Evolutionary conservation across 768 basidiomycete genomes (phyloP).

Genomic region (Kwoniella europaea): DNA sequence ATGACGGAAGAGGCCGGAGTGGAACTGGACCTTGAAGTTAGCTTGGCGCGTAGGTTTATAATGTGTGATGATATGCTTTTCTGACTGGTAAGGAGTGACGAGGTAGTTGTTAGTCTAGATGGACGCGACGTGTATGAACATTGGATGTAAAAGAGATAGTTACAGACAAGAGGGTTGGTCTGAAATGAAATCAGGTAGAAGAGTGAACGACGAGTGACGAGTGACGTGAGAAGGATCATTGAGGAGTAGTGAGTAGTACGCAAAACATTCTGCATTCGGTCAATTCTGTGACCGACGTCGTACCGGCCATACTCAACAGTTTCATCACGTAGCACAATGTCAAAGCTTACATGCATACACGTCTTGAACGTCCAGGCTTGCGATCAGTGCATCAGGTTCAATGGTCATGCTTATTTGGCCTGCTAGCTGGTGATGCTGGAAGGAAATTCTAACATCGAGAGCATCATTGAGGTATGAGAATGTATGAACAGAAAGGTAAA

Average conservation of each 20-base stretch:
- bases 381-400: neutral
- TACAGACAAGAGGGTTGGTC: neutral
- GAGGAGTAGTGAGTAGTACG: neutral
- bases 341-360: too few species aligned
- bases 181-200: neutral
- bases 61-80: neutral
- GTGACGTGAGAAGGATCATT: neutral
- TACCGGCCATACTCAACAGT: neutral
- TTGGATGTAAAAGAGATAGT: neutral
- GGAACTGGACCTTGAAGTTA: neutral
- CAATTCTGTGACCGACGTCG: neutral
- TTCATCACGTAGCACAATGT: too few species aligned
- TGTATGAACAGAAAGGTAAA: slow-evolving; percentile 4
- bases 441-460: slow-evolving; percentile 9
- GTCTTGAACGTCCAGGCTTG: too few species aligned
- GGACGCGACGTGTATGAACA: neutral
- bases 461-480: neutral
- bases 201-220: too few species aligned
- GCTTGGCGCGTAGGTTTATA: neutral
- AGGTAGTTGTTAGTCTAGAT: neutral
- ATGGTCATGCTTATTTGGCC: neutral
- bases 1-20: neutral
- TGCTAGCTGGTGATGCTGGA: neutral
- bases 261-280: neutral
- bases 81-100: neutral